These are phyloP conservation scores for Fusarium sp. DNA, from an alignment of 2,329 filamentous ascomycete genomes.

Conservation along the genomic window DNA sequence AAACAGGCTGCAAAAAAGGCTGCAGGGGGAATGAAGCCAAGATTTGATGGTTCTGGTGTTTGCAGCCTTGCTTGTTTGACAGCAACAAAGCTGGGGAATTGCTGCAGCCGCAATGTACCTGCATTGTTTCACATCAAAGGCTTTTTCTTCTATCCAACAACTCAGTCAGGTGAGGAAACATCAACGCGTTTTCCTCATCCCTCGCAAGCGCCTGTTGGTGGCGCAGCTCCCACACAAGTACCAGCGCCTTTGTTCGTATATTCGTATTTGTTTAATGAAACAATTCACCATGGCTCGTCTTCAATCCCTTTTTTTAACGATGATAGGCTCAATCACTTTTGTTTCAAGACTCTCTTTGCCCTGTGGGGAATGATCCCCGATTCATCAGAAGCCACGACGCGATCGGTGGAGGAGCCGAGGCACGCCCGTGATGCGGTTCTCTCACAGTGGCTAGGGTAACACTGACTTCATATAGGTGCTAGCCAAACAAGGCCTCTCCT, in stretches of 20 bases:
- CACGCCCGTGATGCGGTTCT: neutral
- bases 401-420: neutral
- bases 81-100: neutral
- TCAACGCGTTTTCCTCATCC: too few relatives aligned
- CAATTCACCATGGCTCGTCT: neutral
- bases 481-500: too few relatives aligned
- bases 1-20: neutral
- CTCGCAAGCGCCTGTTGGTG: neutral
- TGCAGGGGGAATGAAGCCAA: neutral
- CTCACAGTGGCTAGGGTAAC: neutral
- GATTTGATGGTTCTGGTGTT: neutral
- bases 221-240: neutral
- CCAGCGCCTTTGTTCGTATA: neutral
- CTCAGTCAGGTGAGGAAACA: neutral
- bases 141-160: neutral
- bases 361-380: neutral
- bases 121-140: neutral
- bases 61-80: neutral
- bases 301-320: neutral
- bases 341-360: neutral
- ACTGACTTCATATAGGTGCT: too few relatives aligned
- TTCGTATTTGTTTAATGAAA: neutral
- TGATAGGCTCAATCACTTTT: neutral
- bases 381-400: neutral
- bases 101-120: neutral